phyloP scores from a whole-genome alignment of 2,329 filamentous ascomycete genomes.

The Colletotrichum somersetense region DNA sequence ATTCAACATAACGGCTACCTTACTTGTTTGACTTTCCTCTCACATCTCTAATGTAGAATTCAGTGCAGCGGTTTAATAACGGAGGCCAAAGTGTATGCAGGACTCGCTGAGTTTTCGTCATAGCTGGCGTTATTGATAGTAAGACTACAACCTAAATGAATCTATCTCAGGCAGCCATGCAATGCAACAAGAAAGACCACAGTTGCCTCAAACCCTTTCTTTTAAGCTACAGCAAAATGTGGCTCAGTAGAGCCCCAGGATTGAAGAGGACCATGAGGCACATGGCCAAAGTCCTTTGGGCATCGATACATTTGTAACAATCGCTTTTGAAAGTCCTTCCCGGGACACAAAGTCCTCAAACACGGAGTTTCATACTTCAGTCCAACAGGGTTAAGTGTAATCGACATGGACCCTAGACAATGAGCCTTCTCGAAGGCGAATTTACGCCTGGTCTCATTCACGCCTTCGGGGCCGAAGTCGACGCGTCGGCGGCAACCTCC shows the following conservation, averaged over 20 bases:
- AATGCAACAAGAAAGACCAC: too few relatives aligned
- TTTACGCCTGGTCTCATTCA: not conserved
- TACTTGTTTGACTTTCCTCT: not conserved
- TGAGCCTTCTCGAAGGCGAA: too few relatives aligned
- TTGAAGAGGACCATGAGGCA: not conserved
- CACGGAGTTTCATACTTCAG: not conserved
- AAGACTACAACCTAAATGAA: not conserved
- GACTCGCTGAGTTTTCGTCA: not conserved
- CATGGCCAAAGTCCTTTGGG: too few relatives aligned
- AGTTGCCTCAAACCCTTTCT: not conserved
- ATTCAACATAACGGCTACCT: not conserved
- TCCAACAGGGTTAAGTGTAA: not conserved
- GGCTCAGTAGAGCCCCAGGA: not conserved
- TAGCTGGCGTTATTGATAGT: not conserved
- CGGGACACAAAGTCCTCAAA: not conserved
- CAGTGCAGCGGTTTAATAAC: not conserved
- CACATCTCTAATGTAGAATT: not conserved
- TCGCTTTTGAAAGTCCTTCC: not conserved
- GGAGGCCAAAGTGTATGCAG: not conserved
- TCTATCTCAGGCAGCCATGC: not conserved
- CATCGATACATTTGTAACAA: not conserved
- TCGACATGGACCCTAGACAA: not conserved
- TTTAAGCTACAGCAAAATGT: too few relatives aligned
- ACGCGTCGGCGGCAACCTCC: constrained; percentile 7
- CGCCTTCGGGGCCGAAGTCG: not conserved